Evolutionary conservation across 2,329 filamentous ascomycete genomes (phyloP), one percentile per base, ranked within the genome.

Genomic region (Pochonia chlamydosporia): DNA sequence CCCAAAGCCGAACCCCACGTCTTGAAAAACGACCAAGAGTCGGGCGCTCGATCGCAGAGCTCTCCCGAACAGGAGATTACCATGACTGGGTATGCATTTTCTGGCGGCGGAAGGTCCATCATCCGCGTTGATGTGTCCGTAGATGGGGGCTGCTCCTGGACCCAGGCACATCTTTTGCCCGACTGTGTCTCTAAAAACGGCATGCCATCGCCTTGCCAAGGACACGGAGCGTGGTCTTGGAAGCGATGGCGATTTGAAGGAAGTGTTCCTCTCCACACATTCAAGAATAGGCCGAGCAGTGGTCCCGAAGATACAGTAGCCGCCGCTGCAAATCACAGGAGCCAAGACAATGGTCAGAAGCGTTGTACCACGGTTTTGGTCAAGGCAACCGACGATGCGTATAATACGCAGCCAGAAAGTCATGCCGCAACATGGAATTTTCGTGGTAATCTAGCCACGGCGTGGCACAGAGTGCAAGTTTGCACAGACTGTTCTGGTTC

Each of bases 101-200:
- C 81, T 1, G 84, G 84, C 24, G 84, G 83, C 39, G 84, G 84
- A 2, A 74, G 80, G 26, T 73, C 73, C 58, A 82, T 86, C 52
- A 73, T 82, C 40, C 77, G 83, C n/a, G 82, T 87, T 3, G 84
- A 87, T 53, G 68, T 86, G 26, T 82, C 76, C 49, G 66, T 81
- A 25, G 82, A 87, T 57, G 78, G 76, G 21, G 83, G 83, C 33
- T 69, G 67, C 47, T 79, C 74, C 2, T 87, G 83, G 83, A 73
- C 78, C 46, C 81, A 85, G 56, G 84, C 83, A 7, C 63, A 72
- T 44, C 70, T 85, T 21, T 60, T 82, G 2, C 71, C 77, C 44
- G 76, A 81, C 55, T 68, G 70, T 50, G 56, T 56, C 3, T 53
- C 55, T 40, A 57, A 56, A 2, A 53, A 61, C 20, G 61, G 54